These are phyloP conservation scores for Pseudogymnoascus sp. DNA, from an alignment of 2,329 filamentous ascomycete species.

Conservation along the genomic window DNA sequence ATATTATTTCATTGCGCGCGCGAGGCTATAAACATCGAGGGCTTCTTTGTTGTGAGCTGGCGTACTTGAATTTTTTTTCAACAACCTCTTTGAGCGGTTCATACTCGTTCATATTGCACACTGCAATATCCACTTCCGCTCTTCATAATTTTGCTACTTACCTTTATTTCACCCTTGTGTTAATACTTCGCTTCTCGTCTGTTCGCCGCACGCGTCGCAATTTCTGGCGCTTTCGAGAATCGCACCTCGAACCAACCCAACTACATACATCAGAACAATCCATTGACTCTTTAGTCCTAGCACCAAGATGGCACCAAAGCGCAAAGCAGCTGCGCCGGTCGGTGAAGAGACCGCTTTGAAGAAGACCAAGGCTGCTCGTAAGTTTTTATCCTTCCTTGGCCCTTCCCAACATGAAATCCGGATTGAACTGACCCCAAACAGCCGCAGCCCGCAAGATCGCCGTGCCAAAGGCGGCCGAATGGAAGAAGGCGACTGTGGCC, in stretches of 20 bases:
- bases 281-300: neutral
- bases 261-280: slow-evolving; percentile 7
- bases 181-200: neutral
- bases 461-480: slow-evolving; percentile 14
- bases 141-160: neutral
- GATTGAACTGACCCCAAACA: neutral
- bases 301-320: slow-evolving; percentile 8
- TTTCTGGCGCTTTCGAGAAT: neutral
- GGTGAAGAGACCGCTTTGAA: neutral
- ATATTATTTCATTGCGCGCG: neutral
- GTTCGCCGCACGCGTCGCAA: slow-evolving; percentile 3
- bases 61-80: slow-evolving; percentile 6
- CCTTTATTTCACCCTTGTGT: neutral
- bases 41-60: slow-evolving; percentile 3
- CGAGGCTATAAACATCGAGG: slow-evolving; percentile 9
- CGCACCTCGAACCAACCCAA: neutral
- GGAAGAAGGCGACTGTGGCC: slow-evolving; percentile 19
- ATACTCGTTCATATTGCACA: neutral
- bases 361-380: neutral
- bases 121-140: slow-evolving; percentile 1
- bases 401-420: neutral
- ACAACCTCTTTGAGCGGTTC: neutral
- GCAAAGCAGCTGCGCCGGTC: neutral
- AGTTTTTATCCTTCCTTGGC: neutral
- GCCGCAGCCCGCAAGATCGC: neutral